Evolutionary conservation across 2,329 filamentous ascomycete genomes (phyloP), one percentile per base, ranked within the genome.

Genomic region (Graphilbum ipis-grandicollis): DNA sequence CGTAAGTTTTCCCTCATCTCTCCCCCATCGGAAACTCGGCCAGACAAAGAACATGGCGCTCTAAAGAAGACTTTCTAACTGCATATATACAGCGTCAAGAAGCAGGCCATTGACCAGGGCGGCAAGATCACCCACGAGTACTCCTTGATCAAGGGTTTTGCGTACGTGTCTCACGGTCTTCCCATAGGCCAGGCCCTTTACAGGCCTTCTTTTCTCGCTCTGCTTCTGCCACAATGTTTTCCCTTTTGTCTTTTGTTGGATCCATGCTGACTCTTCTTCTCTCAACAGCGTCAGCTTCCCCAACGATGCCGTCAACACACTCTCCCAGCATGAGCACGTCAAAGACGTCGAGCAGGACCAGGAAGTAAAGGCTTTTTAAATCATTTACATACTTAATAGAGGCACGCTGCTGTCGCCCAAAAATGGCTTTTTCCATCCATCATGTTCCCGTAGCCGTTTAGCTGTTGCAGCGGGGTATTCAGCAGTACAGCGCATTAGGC

Each of bases 141-240:
- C 66, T 77, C 62, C 42, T 60, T 93, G 49, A 85, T 93, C 68
- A 92, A 88, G 64, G 86, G 79, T 40, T 94, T 94, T 64, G 77
- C 81, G 88, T 94, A 74, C 48, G 81, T 66, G 33, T 9, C n/a
- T 4, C 12, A 12, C 7, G 9, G 28, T 15, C 13, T 15, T 12
- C 2, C 10, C 7, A n/a, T n/a, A 25, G n/a, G 14, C 14, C n/a
- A 13, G 6, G 5, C 9, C 12, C 15, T 19, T 15, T 25, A 19
- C 8, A 5, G 15, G 14, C 30, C 18, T 31, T 14, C 4, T n/a
- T n/a, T n/a, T n/a, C n/a, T n/a, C n/a, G n/a, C n/a, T n/a, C n/a
- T n/a, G n/a, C n/a, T n/a, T n/a, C n/a, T n/a, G n/a, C n/a, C n/a
- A n/a, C n/a, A n/a, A n/a, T n/a, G n/a, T n/a, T n/a, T n/a, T n/a